Base-by-base conservation (phyloP, 805 yeast genomes). In the Candida silvicultrix region DNA sequence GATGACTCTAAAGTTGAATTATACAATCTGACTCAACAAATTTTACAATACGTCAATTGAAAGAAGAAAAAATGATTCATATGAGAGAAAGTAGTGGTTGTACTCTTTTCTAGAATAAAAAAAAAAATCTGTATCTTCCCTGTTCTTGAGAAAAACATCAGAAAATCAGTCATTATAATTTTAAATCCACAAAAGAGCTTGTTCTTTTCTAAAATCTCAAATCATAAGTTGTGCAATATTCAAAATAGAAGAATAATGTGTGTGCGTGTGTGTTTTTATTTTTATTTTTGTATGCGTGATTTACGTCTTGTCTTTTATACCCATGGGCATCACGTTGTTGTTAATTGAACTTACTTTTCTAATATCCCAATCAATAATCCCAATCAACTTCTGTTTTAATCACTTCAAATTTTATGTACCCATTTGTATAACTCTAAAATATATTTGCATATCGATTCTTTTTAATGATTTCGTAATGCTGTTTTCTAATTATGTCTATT, bases 1-100 rank as follows among this genome's bases (percentile, higher is more conserved):
- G 85, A 80, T 50, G 85, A 80, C 56, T 83, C 86, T 38, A 78
- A 78, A 57, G 73, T 75, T 43, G 86, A 81, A 60, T 68, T 81
- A 55, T 80, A 77, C 63, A 80, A 79, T 58, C 74, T 81, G 58
- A 80, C 86, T 10, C 85, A 80, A 59, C 86, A 81, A 65, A 81
- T 81, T 44, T 70, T 81, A 56, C 84, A 80, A 56, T 67, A 66
- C 53, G 50, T 64, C 39, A 58, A 63, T 40, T 61, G n/a, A n/a
- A n/a, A n/a, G n/a, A n/a, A n/a, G n/a, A n/a, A n/a, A n/a, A n/a
- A n/a, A n/a, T n/a, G n/a, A n/a, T n/a, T n/a, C n/a, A n/a, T n/a
- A n/a, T n/a, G n/a, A n/a, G n/a, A n/a, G n/a, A n/a, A n/a, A n/a
- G n/a, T n/a, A n/a, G n/a, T n/a, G n/a, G n/a, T n/a, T n/a, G n/a